Evolutionary conservation across 179 eudicot genomes (phyloP).

Genomic region (Heliamphora pulchella): DNA sequence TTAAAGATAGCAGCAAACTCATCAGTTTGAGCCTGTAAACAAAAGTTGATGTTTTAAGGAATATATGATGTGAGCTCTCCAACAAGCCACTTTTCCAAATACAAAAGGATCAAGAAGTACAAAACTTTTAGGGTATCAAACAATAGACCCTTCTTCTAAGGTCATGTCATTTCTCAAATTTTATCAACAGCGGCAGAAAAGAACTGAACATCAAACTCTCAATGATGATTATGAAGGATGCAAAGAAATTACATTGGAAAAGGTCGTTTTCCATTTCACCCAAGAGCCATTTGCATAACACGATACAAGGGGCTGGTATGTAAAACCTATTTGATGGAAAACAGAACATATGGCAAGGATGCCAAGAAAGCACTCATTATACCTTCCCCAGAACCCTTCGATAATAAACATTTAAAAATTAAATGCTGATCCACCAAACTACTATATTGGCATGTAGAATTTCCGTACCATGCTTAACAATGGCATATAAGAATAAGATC

Average conservation of each 20-base stretch:
- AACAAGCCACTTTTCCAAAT: background rate
- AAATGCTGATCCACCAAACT: background rate
- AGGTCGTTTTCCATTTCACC: constrained; percentile 3
- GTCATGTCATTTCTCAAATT: background rate
- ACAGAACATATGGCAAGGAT: background rate
- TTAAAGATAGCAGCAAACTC: constrained; percentile 78
- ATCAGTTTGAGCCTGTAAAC: constrained; percentile 77
- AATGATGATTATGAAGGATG: background rate
- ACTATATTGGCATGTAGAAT: background rate
- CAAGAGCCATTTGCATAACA: constrained; percentile 2
- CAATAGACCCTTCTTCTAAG: background rate
- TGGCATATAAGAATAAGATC: background rate
- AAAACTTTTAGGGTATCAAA: background rate
- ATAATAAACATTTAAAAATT: background rate
- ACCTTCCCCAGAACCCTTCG: background rate
- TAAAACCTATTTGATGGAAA: constrained; percentile 7
- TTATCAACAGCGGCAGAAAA: background rate
- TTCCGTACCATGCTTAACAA: background rate
- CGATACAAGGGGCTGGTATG: background rate
- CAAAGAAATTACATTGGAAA: constrained; percentile 6
- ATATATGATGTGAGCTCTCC: background rate
- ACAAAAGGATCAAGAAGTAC: background rate
- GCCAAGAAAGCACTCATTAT: background rate
- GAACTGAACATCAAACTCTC: constrained; percentile 1
- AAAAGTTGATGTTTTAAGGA: constrained; percentile 16